Evolutionary conservation across 1,139 yeast genomes (phyloP), one percentile per base, ranked within the genome.

Genomic region (Suhomyces bolitotheri): DNA sequence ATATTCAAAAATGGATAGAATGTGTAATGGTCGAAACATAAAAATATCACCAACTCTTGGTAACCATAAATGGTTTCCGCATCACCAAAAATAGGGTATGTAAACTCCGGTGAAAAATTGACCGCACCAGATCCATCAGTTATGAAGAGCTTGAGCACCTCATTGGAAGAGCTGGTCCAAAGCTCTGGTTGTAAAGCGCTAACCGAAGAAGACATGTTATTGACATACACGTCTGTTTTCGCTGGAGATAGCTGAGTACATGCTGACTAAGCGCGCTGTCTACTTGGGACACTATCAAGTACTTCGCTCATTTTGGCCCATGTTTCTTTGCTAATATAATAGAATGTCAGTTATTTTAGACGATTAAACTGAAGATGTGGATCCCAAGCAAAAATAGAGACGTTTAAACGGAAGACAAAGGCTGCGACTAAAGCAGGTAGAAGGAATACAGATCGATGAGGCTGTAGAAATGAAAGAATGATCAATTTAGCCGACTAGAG

Each of bases 11-110:
- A 69, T n/a, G 75, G 73, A 31, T 54, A 55, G 41, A 66, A 67
- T 5, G 74, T 68, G 45, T 51, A 68, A 46, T 74, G 73, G 46
- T 71, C 76, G 46, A 69, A 71, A 44, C 76, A 71, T 19, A 71
- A 54, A 39, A 59, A 67, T 22, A 76, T 73, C 29, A 69, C 66
- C 29, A 90, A 67, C 50, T 78, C 82, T 47, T 82, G 73, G 56
- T 78, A 94, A 2, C 99, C 99, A 56, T 80, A 88, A 7, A 94
- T 81, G 35, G 82, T 80, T 56, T 94, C 98, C 2, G 88, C 73
- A 38, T 89, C 96, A 7, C 97, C 97, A 64, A 79, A 92, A 10
- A 92, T 82, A 2, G 97, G 96, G 58, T 92, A 92, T 1, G 97
- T 90, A 62, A 87, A 90, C 13, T 64, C 58, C 0, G 98, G 97